Conservation (phyloP, 768 basidiomycete genomes). For the Boletus barrowsii region DNA sequence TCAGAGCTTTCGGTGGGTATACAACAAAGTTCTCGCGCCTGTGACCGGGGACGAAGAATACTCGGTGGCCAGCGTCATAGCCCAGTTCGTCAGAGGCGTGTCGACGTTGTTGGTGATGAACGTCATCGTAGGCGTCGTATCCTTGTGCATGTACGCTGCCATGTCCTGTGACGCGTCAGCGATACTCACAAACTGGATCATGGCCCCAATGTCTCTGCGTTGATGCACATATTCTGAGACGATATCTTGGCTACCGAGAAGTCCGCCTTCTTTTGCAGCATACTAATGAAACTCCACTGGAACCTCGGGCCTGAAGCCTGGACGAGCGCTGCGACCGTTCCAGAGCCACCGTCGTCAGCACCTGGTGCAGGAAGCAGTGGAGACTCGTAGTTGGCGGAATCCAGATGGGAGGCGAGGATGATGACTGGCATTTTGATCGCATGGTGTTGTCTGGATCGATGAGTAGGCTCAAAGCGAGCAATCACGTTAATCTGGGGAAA, state of each 20-base stretch:
- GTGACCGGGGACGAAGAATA: too few species aligned
- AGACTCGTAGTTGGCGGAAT: constrained; percentile 41
- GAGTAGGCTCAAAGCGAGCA: constrained; percentile 25
- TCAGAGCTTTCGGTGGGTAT: constrained; percentile 37
- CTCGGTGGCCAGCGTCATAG: constrained; percentile 33
- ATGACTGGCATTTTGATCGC: constrained; percentile 24
- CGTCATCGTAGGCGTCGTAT: neutral
- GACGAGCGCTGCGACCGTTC: constrained; percentile 63
- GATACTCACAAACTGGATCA: too few species aligned
- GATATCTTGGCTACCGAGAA: too few species aligned
- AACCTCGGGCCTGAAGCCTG: constrained; percentile 64
- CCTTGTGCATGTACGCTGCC: constrained; percentile 20
- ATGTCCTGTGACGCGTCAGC: too few species aligned
- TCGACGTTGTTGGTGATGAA: constrained; percentile 28
- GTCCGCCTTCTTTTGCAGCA: constrained; percentile 62
- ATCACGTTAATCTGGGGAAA: constrained; percentile 18
- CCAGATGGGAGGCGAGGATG: constrained; percentile 44
- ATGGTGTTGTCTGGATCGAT: neutral
- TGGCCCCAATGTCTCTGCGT: too few species aligned
- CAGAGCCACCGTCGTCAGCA: constrained; percentile 57
- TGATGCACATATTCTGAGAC: too few species aligned
- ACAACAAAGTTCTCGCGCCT: constrained; percentile 21
- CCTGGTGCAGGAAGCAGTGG: constrained; percentile 42
- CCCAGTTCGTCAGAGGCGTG: constrained; percentile 38
- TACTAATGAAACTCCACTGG: too few species aligned